Evolutionary conservation across 352 stramenopile species (phyloP).

Genomic region (Globisporangium paroecandrum): DNA sequence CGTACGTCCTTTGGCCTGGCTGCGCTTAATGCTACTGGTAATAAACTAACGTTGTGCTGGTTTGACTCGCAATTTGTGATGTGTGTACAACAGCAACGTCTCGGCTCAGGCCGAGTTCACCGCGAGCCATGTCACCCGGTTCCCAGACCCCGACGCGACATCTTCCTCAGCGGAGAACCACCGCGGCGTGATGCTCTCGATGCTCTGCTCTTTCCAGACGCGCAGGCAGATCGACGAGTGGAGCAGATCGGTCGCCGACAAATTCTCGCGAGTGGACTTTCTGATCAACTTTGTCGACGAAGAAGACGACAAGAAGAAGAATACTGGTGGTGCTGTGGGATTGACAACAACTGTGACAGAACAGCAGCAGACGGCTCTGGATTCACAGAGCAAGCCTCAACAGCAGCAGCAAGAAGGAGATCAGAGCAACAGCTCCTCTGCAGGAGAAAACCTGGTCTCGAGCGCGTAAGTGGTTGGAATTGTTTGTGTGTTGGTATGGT

Average conservation of each 20-base stretch:
- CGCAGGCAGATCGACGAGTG: conserved; percentile 52
- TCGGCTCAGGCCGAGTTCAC: conserved; percentile 49
- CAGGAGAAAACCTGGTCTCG: conserved; percentile 1
- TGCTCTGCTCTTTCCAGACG: conserved; percentile 47
- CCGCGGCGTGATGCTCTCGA: conserved; percentile 53
- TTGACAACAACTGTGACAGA: conserved; percentile 2
- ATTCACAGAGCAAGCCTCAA: conserved; percentile 3
- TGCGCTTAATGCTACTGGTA: background rate
- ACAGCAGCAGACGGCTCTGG: background rate
- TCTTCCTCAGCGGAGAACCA: conserved; percentile 9
- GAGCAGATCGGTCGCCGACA: conserved; percentile 46
- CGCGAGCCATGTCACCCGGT: conserved; percentile 47
- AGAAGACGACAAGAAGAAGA: conserved; percentile 17
- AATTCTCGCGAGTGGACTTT: conserved; percentile 64
- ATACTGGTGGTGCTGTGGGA: background rate
- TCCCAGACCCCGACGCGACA: conserved; percentile 29
- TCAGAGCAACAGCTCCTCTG: conserved; percentile 1
- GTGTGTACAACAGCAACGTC: conserved; percentile 25
- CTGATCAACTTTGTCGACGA: conserved; percentile 59
- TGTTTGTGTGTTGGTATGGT: background rate
- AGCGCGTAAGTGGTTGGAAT: conserved; percentile 13
- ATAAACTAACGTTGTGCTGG: too few species aligned
- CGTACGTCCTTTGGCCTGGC: conserved; percentile 26
- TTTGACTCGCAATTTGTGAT: too few species aligned
- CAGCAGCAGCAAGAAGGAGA: conserved; percentile 1